Conservation (phyloP, 768 basidiomycete species). For the Dioszegia aurantiaca region DNA sequence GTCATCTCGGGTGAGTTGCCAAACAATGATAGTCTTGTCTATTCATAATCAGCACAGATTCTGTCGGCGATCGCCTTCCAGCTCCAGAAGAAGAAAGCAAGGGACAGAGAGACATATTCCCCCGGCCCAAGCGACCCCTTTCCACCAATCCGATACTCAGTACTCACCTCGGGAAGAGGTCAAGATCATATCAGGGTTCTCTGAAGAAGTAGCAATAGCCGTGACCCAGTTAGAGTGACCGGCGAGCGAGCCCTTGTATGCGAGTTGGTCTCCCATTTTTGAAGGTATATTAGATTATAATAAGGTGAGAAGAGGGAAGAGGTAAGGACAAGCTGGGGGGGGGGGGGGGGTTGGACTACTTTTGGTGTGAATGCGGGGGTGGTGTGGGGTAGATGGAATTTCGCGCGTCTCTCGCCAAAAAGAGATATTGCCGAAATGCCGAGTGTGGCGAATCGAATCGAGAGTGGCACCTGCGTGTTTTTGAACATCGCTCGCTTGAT, state of each 20-base stretch:
- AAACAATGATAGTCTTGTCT: conserved; percentile 99
- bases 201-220: conserved; percentile 94
- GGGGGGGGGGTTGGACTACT: neutral
- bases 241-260: conserved; percentile 84
- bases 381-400: conserved; percentile 9
- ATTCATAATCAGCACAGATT: conserved; percentile 9
- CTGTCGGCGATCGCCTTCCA: too few relatives aligned
- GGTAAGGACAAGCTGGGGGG: neutral
- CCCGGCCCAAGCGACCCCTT: too few relatives aligned
- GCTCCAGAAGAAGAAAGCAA: neutral
- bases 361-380: conserved; percentile 6
- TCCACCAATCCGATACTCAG: too few relatives aligned
- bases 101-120: neutral
- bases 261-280: conserved; percentile 75
- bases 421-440: conserved; percentile 8
- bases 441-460: neutral
- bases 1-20: conserved; percentile 84
- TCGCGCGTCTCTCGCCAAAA: neutral
- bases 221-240: conserved; percentile 98
- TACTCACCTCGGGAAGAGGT: conserved; percentile 89
- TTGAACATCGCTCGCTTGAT: neutral
- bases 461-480: neutral
- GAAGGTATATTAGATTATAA: neutral
- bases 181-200: conserved; percentile 99
- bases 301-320: neutral